Conservation (phyloP, 2,329 filamentous ascomycete species). For the Nigrospora sphaerica region DNA sequence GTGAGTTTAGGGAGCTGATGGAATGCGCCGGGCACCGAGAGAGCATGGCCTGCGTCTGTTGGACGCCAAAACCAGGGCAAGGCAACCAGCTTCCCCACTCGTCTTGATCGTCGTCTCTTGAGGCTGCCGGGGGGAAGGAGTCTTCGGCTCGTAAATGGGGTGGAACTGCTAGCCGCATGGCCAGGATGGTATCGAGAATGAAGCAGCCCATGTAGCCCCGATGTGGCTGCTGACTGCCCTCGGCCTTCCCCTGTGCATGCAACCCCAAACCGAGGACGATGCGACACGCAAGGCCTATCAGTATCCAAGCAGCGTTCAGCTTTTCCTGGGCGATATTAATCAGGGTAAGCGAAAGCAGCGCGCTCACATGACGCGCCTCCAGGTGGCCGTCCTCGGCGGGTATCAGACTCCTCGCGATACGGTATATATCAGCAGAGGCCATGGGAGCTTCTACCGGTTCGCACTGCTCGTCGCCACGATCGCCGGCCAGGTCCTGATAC, state of each 20-base stretch:
- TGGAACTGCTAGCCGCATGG: conserved; percentile 39
- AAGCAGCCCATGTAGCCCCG: conserved; percentile 52
- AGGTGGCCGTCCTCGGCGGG: conserved; percentile 39
- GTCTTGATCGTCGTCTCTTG: conserved; percentile 60
- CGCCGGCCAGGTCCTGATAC: conserved; percentile 35
- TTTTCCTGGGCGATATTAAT: conserved; percentile 54
- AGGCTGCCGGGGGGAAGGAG: conserved; percentile 33
- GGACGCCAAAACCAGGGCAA: conserved; percentile 28
- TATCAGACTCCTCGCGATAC: conserved; percentile 39
- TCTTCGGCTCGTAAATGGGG: conserved; percentile 43
- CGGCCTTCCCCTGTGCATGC: conserved; percentile 19
- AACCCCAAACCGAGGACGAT: conserved; percentile 36
- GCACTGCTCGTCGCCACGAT: conserved; percentile 6
- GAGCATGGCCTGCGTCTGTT: background rate
- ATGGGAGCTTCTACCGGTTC: conserved; percentile 7
- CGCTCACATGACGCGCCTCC: conserved; percentile 46
- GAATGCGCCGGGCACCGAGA: conserved; percentile 14
- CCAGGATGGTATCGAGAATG: conserved; percentile 53
- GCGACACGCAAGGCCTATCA: conserved; percentile 58
- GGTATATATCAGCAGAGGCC: conserved; percentile 36
- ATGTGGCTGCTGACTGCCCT: conserved; percentile 18
- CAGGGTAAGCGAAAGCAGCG: conserved; percentile 52
- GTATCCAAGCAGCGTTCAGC: conserved; percentile 53
- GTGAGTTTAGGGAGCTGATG: conserved; percentile 11
- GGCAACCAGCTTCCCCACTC: conserved; percentile 70